Evolutionary conservation across 345 rosid genomes (phyloP), one percentile per base, ranked within the genome.

Genomic region (Citrus hindsii): DNA sequence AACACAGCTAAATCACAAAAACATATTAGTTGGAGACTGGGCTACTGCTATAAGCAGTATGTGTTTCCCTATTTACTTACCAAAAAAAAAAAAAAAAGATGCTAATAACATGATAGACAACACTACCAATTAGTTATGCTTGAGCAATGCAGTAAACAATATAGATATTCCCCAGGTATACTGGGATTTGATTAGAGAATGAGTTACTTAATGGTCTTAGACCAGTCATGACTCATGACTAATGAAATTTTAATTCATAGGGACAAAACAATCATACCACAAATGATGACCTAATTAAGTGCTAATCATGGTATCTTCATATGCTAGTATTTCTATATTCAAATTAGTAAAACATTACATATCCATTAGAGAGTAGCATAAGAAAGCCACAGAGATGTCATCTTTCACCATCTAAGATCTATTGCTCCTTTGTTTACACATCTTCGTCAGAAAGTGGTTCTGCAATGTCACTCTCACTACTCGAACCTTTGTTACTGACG

Each of bases 401-500:
- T 28, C 30, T 27, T 78, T 48, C 37, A 33, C 25, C 13, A 48
- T 7, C 14, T 8, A 42, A 48, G 28, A 33, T 40, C 59, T 30
- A 60, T 61, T 42, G 35, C 62, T 48, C 22, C 30, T 69, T 42
- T 51, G n/a, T 22, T 69, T 77, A 73, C 12, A 22, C 70, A 24
- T 82, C 79, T 71, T 84, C 83, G 74, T 81, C 82, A 12, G 86
- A 84, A 68, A 35, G 42, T 21, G 89, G 89, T 81, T 82, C 80
- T 65, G 86, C 90, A 59, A 86, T 87, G 82, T 85, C 92, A 81
- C 88, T 86, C 28, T 64, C 87, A 13, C 88, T 85, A 69, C 79
- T 76, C 59, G 51, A 79, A 72, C 59, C 68, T 56, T 82, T 84
- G 28, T 73, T 46, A 28, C 74, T 74, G 38, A 65, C 71, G 56